phyloP scores from a whole-genome alignment of 345 rosid species.

The Mangifera indica region DNA sequence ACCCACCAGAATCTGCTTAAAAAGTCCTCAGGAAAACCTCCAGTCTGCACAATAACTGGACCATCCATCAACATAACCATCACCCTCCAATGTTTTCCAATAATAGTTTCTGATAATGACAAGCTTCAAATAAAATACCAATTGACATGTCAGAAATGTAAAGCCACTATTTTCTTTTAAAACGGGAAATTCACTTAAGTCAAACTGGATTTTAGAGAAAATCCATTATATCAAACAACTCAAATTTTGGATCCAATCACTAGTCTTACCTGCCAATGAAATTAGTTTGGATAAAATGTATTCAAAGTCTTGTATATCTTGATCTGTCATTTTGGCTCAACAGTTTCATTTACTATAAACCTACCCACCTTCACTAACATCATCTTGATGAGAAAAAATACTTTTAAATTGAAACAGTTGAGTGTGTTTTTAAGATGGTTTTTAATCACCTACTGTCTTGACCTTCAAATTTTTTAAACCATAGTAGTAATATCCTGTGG shows the following conservation, averaged over 20 bases:
- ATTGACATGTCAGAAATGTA: conserved; percentile 15
- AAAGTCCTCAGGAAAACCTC: conserved; percentile 5
- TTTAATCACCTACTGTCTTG: no score
- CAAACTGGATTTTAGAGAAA: no score
- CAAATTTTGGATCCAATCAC: no score
- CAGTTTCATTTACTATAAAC: not conserved
- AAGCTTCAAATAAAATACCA: not conserved
- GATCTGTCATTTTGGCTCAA: not conserved
- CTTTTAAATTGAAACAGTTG: no score
- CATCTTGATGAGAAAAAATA: no score
- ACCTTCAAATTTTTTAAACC: no score
- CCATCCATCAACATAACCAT: conserved; percentile 4
- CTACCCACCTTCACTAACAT: no score
- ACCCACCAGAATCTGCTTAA: not conserved
- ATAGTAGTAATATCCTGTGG: no score
- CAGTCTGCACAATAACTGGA: not conserved
- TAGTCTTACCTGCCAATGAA: not conserved
- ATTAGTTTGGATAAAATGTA: not conserved
- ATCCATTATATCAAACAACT: no score
- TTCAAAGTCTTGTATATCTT: not conserved
- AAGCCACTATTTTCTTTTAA: conserved; percentile 16
- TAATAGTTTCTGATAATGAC: not conserved
- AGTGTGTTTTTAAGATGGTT: no score
- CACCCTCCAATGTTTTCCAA: not conserved
- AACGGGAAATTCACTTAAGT: no score